Evolutionary conservation across 1,139 yeast genomes (phyloP), one percentile per base, ranked within the genome.

Genomic region (Starmera stellimalicola): DNA sequence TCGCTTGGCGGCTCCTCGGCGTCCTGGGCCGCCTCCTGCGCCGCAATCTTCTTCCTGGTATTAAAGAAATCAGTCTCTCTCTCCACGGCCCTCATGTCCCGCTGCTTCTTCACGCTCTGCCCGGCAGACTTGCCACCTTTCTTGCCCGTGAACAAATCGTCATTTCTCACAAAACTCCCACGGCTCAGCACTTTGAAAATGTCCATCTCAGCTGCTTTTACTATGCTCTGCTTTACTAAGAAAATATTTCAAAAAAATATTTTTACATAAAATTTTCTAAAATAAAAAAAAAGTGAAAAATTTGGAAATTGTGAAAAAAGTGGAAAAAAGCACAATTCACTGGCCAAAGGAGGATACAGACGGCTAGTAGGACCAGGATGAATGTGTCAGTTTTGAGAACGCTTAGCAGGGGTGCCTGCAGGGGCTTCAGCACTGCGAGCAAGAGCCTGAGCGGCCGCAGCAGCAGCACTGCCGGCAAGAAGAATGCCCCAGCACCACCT

Each of bases 171-270:
- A 16, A 77, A 68, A 0, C 96, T 95, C 16, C 97, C 97, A 52
- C 96, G 66, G 1, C 87, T 68, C 33, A 91, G 68, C 4, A 91
- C 77, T 48, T 85, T 68, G 55, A 91, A 88, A 43, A 88, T 80
- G 62, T 91, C 98, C 98, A 91, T 88, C 15, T 22, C 12, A 44
- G 25, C 12, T 16, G 15, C n/a, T n/a, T 28, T 27, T n/a, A n/a
- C n/a, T n/a, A n/a, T n/a, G n/a, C n/a, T n/a, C n/a, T n/a, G n/a
- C n/a, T n/a, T n/a, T n/a, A n/a, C n/a, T n/a, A n/a, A n/a, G n/a
- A n/a, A n/a, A n/a, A n/a, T n/a, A n/a, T n/a, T 19, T 19, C 8
- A 19, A 8, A 19, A 19, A 19, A 19, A 19, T 8, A 19, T 19
- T 19, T 19, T 19, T n/a, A n/a, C n/a, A n/a, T n/a, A 23, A 27